Base-by-base conservation (phyloP, 108 stramenopile genomes). In the Cylindrotheca closterium region DNA sequence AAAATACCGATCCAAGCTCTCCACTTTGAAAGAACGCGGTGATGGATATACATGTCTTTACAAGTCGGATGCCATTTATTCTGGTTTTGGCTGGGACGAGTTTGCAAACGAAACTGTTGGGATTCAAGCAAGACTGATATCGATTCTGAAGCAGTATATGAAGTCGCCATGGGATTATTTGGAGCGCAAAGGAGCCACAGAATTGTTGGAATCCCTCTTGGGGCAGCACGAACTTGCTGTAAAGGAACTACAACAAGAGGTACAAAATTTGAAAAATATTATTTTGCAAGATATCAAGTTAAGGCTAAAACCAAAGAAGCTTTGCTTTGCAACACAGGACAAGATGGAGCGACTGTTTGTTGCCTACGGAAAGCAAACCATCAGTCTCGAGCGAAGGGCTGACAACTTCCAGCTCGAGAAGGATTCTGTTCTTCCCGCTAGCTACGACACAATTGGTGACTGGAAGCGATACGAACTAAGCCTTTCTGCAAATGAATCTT, bases 11-110 rank as follows among this genome's bases (percentile, higher is more conserved):
- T 81, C 83, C 1, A 67, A 53, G 54, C 56, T 88, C 29, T 45
- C 51, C 12, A 59, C 73, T n/a, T 24, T 64, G 10, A 10, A 64
- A 31, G 75, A 65, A 26, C 68, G 79, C 12, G 51, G 30, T 31
- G 90, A 92, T 79, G 87, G 90, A n/a, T 77, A 83, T 49, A 93
- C 91, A 4, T 63, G 51, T 12, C 64, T 82, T 12, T 93, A 73
- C 55, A 64, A 63, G 4, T 73, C 73, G 4, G 31, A 60, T 27
- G 47, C 51, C 15, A 72, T 69, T 8, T 93, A 93, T 51, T 82
- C 83, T 24, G 91, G 91, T 0, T 75, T 51, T 50, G 84, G 86
- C 0, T 86, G 82, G 80, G 91, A 93, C 65, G 91, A 93, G 74
- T 79, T 81, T 29, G 64, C 75, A 55, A 83, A 92, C 61, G 80